phyloP scores from a whole-genome alignment of 179 eudicot genomes.

The Spinacia oleracea region DNA sequence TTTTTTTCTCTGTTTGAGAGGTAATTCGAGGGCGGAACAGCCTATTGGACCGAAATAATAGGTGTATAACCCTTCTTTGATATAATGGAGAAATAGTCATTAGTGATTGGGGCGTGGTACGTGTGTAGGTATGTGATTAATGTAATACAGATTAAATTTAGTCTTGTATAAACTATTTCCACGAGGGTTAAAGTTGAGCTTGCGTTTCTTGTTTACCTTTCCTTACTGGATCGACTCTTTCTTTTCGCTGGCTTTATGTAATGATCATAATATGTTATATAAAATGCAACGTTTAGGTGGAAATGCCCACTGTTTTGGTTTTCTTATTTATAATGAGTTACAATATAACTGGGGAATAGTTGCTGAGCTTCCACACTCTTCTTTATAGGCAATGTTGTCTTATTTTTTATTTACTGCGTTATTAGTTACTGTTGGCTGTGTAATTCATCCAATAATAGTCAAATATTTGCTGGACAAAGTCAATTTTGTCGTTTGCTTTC shows the following conservation, averaged over 20 bases:
- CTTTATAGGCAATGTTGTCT: not conserved
- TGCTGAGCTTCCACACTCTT: not conserved
- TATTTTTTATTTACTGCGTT: not conserved
- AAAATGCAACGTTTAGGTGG: not conserved
- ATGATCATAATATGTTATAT: not conserved
- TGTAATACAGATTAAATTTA: not conserved
- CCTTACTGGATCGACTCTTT: not conserved
- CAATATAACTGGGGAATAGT: not conserved
- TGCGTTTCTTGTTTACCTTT: not conserved
- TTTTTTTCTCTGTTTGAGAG: not conserved
- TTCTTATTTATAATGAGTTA: not conserved
- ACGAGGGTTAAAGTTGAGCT: not conserved
- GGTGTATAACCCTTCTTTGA: too few species aligned
- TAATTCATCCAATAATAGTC: not conserved
- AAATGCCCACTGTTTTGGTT: not conserved
- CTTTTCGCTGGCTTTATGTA: not conserved
- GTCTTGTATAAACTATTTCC: not conserved
- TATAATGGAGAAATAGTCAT: too few species aligned
- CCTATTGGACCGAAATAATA: too few species aligned
- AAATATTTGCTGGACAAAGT: not conserved
- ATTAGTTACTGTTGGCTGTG: not conserved
- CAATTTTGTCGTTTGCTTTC: conserved; percentile 10
- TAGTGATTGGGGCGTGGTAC: too few species aligned
- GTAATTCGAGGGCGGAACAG: not conserved
- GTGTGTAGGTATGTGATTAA: too few species aligned